Conservation (phyloP, 2,329 filamentous ascomycete genomes). For the Metarhizium rileyi region DNA sequence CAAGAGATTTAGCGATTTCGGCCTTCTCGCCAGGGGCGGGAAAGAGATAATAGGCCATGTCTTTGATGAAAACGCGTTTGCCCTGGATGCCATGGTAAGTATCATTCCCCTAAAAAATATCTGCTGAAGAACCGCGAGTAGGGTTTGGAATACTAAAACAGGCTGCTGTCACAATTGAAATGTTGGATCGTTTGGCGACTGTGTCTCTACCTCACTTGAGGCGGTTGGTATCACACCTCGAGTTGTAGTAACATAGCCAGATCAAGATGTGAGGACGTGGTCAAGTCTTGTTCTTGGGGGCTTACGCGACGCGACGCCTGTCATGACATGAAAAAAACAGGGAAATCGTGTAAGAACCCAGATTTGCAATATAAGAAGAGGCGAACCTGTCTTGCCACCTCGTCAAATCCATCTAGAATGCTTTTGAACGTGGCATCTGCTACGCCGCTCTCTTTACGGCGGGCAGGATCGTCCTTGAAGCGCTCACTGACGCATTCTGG, state of each 20-base stretch:
- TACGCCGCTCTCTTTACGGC: slow-evolving; percentile 54
- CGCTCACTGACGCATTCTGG: slow-evolving; percentile 76
- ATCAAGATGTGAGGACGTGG: neutral
- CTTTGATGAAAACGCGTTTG: slow-evolving; percentile 95
- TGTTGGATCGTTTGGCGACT: too few relatives aligned
- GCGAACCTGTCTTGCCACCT: slow-evolving; percentile 63
- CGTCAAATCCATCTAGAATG: slow-evolving; percentile 67
- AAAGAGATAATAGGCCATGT: slow-evolving; percentile 88
- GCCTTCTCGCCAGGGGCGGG: slow-evolving; percentile 60
- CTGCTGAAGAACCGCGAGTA: neutral
- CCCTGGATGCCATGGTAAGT: slow-evolving; percentile 39
- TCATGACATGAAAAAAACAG: neutral
- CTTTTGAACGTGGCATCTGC: slow-evolving; percentile 61
- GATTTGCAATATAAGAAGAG: slow-evolving; percentile 10
- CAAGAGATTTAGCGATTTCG: slow-evolving; percentile 70
- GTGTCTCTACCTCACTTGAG: neutral
- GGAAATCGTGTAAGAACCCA: neutral
- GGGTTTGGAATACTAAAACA: too few relatives aligned
- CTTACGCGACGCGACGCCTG: neutral
- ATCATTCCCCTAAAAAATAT: neutral
- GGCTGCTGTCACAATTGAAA: too few relatives aligned
- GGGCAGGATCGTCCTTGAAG: slow-evolving; percentile 58
- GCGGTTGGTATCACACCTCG: neutral
- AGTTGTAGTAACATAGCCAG: neutral
- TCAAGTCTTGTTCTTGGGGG: neutral